phyloP scores from a whole-genome alignment of 2,329 filamentous ascomycete genomes.

The Pseudopithomyces chartarum region DNA sequence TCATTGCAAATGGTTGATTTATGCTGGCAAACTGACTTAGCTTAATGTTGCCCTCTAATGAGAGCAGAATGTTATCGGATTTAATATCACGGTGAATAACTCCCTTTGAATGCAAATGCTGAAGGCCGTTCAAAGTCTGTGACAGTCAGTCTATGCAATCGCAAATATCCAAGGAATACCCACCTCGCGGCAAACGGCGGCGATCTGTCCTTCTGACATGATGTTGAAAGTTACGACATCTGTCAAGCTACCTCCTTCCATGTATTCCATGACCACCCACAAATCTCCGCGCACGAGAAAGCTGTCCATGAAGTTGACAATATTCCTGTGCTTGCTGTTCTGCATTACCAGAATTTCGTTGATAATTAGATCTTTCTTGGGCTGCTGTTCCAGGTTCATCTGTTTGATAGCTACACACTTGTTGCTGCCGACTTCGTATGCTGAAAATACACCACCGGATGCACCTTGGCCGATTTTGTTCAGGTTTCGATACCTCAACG shows the following conservation, averaged over 20 bases:
- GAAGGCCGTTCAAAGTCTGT: conserved; percentile 81
- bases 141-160: conserved; percentile 9
- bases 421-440: conserved; percentile 82
- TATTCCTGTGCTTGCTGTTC: conserved; percentile 96
- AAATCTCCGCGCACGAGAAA: conserved; percentile 88
- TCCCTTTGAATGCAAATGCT: conserved; percentile 95
- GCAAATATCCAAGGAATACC: conserved; percentile 22
- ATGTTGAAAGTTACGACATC: conserved; percentile 99
- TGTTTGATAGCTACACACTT: conserved; percentile 97
- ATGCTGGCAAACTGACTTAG: conserved; percentile 69
- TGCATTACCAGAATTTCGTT: conserved; percentile 99
- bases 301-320: conserved; percentile 99
- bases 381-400: conserved; percentile 98
- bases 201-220: conserved; percentile 97
- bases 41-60: conserved; percentile 94
- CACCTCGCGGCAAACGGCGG: conserved; percentile 87
- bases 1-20: conserved; percentile 4
- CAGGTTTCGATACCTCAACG: conserved; percentile 82
- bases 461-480: conserved; percentile 98
- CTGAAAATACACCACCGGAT: conserved; percentile 92
- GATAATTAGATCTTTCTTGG: conserved; percentile 98
- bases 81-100: conserved; percentile 99
- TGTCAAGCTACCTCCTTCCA: conserved; percentile 97
- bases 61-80: conserved; percentile 95
- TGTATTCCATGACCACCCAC: conserved; percentile 99